Conservation (phyloP, 2,329 filamentous ascomycete species). For the Sclerotinia borealis region DNA sequence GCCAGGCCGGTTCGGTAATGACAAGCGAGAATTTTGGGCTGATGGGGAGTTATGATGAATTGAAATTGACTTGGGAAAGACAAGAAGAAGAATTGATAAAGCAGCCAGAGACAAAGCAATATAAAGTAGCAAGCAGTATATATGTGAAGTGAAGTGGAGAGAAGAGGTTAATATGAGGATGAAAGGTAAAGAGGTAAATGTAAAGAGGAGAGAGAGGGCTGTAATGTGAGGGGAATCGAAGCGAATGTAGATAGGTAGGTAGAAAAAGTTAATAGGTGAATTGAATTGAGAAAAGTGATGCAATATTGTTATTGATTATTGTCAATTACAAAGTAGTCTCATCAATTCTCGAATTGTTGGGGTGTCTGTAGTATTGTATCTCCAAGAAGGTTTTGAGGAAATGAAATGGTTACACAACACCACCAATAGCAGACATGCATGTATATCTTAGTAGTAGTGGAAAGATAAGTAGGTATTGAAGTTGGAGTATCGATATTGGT, state of each 20-base stretch:
- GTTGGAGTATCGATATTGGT: too few species aligned
- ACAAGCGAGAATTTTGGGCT: background rate
- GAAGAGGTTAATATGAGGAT: background rate
- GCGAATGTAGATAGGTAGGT: background rate
- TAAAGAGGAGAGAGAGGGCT: background rate
- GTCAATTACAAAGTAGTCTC: background rate
- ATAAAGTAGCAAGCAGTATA: too few species aligned
- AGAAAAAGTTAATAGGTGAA: too few species aligned
- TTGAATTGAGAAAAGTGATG: background rate
- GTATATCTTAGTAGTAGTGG: too few species aligned
- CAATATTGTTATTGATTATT: background rate
- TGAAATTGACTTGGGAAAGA: background rate
- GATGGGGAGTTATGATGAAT: background rate
- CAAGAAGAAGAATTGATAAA: background rate
- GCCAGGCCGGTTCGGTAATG: slow-evolving; percentile 1
- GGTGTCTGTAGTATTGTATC: too few species aligned
- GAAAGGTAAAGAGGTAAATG: background rate
- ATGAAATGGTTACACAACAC: background rate
- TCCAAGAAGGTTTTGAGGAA: background rate
- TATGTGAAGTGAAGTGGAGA: background rate
- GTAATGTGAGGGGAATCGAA: background rate
- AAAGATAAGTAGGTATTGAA: too few species aligned
- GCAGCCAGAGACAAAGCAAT: background rate
- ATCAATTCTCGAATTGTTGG: background rate
- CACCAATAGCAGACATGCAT: too few species aligned